phyloP scores from a whole-genome alignment of 176 grass and related monocot genomes.

The Metroxylon sagu region DNA sequence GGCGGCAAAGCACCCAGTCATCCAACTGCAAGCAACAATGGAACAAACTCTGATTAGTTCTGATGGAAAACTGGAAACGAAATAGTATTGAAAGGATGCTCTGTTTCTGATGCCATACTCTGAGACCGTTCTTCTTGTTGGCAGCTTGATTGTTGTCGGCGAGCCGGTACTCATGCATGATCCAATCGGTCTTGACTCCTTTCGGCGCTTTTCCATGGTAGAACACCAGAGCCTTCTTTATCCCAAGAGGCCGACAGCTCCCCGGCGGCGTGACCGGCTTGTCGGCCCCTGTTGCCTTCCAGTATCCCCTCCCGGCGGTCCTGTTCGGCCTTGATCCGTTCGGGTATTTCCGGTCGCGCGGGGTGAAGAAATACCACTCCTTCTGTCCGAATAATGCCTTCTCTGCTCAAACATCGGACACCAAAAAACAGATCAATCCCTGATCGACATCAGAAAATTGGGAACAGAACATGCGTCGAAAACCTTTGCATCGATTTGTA shows the following conservation, averaged over 20 bases:
- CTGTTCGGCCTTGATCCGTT: slow-evolving; percentile 22
- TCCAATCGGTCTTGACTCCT: slow-evolving; percentile 18
- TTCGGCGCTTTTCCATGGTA: slow-evolving; percentile 19
- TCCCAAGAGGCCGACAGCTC: background rate
- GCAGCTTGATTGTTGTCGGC: background rate
- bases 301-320: slow-evolving; percentile 13
- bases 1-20: slow-evolving; percentile 8
- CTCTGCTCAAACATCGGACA: background rate
- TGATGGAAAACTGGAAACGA: no score
- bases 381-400: slow-evolving; percentile 18
- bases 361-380: slow-evolving; percentile 28
- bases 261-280: slow-evolving; percentile 5
- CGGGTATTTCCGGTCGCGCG: slow-evolving; percentile 23
- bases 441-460: no score
- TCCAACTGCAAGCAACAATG: slow-evolving; percentile 2
- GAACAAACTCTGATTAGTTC: background rate
- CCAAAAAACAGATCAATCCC: no score
- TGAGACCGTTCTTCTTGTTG: background rate
- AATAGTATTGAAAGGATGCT: no score
- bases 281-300: slow-evolving; percentile 25
- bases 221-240: slow-evolving; percentile 23
- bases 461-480: no score
- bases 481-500: no score
- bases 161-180: slow-evolving; percentile 20
- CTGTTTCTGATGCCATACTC: background rate